Percentiles rank a stretch among this genome's conserved stretches.
phyloP scores from a whole-genome alignment of 1,284 basidiomycete species.

The Malassezia pachydermatis region DNA sequence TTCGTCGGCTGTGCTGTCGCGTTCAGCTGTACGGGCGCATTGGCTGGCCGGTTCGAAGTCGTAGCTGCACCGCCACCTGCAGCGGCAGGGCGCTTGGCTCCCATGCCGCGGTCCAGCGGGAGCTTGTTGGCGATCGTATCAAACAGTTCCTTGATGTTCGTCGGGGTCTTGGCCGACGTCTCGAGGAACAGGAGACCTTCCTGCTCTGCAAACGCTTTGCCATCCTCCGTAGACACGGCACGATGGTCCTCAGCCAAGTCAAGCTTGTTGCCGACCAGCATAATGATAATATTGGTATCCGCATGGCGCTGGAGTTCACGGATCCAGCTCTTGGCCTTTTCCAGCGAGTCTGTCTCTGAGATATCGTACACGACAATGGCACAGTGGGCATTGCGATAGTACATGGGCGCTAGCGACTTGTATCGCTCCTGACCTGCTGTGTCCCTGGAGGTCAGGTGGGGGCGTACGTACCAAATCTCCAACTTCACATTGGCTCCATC shows the following conservation, averaged over 20 bases:
- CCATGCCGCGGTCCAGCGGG: constrained; percentile 30
- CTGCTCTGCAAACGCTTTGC: constrained; percentile 84
- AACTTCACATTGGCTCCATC: constrained; percentile 88
- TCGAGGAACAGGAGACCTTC: constrained; percentile 92
- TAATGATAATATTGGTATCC: constrained; percentile 72
- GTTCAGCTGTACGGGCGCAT: constrained; percentile 13
- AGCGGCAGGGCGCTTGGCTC: constrained; percentile 12
- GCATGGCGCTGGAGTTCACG: constrained; percentile 92
- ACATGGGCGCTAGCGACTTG: constrained; percentile 48
- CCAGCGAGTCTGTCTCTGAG: constrained; percentile 56
- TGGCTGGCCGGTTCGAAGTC: background rate
- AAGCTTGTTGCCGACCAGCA: constrained; percentile 87
- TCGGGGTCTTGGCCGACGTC: constrained; percentile 86
- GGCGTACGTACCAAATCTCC: constrained; percentile 69
- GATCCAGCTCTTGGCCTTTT: constrained; percentile 95
- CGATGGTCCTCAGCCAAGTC: constrained; percentile 61
- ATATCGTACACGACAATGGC: constrained; percentile 47
- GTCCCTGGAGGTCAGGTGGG: constrained; percentile 19
- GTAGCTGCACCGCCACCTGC: background rate
- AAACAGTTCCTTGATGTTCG: constrained; percentile 68
- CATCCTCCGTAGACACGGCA: constrained; percentile 49
- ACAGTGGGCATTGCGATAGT: constrained; percentile 48
- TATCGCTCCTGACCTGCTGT: constrained; percentile 87
- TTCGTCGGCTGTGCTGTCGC: background rate
- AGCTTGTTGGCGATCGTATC: constrained; percentile 42